Percentiles rank a stretch among this genome's conserved stretches.
These are phyloP conservation scores for Dicorynia guianensis DNA, from an alignment of 306 rosid genomes.

Conservation along the genomic window DNA sequence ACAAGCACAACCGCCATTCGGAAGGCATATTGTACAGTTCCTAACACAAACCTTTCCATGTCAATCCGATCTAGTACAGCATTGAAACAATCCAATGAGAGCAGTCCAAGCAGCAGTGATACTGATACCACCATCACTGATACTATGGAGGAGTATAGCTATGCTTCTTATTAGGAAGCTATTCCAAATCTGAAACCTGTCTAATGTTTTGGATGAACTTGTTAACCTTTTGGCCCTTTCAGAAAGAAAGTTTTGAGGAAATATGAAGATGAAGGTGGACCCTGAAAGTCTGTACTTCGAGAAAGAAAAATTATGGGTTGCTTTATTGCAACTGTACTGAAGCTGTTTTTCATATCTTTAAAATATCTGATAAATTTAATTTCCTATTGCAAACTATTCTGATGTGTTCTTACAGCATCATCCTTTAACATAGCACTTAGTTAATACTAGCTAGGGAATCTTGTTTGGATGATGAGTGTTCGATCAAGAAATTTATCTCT, in stretches of 20 bases:
- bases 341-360: neutral
- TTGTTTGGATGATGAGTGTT: neutral
- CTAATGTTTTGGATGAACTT: slow-evolving; percentile 13
- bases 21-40: slow-evolving; percentile 43
- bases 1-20: slow-evolving; percentile 27
- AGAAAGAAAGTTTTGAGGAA: slow-evolving; percentile 35
- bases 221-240: slow-evolving; percentile 4
- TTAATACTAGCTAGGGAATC: neutral
- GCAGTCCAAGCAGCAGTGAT: slow-evolving; percentile 51
- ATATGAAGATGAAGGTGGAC: neutral
- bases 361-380: neutral
- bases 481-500: neutral
- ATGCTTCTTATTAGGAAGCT: slow-evolving; percentile 42
- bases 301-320: neutral
- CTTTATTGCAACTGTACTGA: neutral
- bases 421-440: too few relatives aligned
- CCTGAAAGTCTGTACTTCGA: neutral
- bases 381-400: neutral
- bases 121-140: slow-evolving; percentile 73
- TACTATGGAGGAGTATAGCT: slow-evolving; percentile 54
- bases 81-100: slow-evolving; percentile 40
- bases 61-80: slow-evolving; percentile 58
- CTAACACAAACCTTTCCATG: slow-evolving; percentile 69
- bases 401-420: neutral
- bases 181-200: slow-evolving; percentile 14